Base-by-base conservation (phyloP, 495 filamentous ascomycete genomes). In the Trichoderma orchidacearum region DNA sequence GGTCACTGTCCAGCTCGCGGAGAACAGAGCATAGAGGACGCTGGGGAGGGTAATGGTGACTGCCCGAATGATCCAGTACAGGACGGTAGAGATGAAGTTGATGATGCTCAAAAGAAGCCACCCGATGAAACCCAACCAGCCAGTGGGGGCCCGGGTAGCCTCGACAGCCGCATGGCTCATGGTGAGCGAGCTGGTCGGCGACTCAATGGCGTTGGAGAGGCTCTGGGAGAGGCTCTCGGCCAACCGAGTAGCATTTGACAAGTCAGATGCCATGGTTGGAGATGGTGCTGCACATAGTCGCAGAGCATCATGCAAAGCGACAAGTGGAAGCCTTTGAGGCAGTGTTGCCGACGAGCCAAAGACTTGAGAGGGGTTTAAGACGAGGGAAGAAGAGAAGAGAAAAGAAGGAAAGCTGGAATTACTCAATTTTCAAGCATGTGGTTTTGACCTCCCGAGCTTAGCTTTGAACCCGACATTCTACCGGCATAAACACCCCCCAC, bases 1-100 rank as follows among this genome's bases (percentile, higher is more conserved):
- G 9, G 93, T 98, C 65, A 98, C 86, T 0, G 93, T 98, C 70
- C 93, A 67, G 70, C 86, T 93, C 60, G 87, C 95, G n/a, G 92
- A 96, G 66, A 96, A 90, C 53, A 97, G 77, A 9, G 85, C 91
- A 70, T 95, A 97, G 6, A 96, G 79, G 69, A 91, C 82, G 67
- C 89, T 87, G 34, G 93, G 92, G 58, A 95, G 67, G 5, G 90
- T 92, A 56, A 97, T 87, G 30, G 90, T 95, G 7, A 83, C 77
- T 61, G 96, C 89, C 54, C 87, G 89, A 58, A 96, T 82, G 35
- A 82, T 64, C 81, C 83, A 93, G 74, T 89, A 94, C 34, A 96
- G 69, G 6, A 90, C 70, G 45, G 79, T 79, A 30, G 93, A 92
- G 32, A 96, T 72, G 12, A 85, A 68, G 60, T 77, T 78, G 53